These are phyloP conservation scores for Spirogloea muscicola DNA, from an alignment of 139 green algal species.

Conservation along the genomic window DNA sequence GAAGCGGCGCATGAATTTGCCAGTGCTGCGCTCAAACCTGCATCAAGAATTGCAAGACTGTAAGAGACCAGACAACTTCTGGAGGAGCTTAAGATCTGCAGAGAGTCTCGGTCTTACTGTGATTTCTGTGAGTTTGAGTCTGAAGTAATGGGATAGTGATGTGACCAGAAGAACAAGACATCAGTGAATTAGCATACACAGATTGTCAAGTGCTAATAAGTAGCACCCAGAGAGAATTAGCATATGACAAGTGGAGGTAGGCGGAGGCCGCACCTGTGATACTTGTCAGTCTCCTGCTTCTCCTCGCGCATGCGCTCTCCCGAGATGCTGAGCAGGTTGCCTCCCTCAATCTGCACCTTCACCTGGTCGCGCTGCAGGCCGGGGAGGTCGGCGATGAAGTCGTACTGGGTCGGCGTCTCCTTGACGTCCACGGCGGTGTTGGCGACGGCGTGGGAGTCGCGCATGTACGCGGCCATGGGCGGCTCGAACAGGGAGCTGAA, in stretches of 20 bases:
- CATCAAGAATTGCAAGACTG: too few relatives aligned
- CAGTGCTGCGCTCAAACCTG: constrained; percentile 35
- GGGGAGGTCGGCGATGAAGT: constrained; percentile 37
- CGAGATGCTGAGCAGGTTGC: constrained; percentile 37
- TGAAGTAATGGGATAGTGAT: too few relatives aligned
- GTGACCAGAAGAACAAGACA: too few relatives aligned
- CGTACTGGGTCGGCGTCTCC: constrained; percentile 18
- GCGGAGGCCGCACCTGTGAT: too few relatives aligned
- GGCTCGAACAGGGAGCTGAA: constrained; percentile 41
- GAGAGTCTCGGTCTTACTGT: too few relatives aligned
- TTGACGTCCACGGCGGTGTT: constrained; percentile 39
- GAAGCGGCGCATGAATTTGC: constrained; percentile 35
- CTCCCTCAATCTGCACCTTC: constrained; percentile 43
- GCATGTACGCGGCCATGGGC: neutral
- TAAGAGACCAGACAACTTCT: too few relatives aligned
- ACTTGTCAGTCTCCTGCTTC: constrained; percentile 36
- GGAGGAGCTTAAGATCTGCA: too few relatives aligned
- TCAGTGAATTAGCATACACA: too few relatives aligned
- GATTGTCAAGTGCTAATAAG: too few relatives aligned
- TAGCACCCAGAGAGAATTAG: too few relatives aligned
- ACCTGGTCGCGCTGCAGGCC: constrained; percentile 34
- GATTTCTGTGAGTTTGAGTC: too few relatives aligned
- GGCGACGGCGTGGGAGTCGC: neutral
- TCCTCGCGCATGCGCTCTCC: constrained; percentile 28
- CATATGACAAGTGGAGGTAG: too few relatives aligned